These are phyloP conservation scores for Stentor roeselii DNA, from an alignment of 73 alveolate genomes.

Conservation along the genomic window DNA sequence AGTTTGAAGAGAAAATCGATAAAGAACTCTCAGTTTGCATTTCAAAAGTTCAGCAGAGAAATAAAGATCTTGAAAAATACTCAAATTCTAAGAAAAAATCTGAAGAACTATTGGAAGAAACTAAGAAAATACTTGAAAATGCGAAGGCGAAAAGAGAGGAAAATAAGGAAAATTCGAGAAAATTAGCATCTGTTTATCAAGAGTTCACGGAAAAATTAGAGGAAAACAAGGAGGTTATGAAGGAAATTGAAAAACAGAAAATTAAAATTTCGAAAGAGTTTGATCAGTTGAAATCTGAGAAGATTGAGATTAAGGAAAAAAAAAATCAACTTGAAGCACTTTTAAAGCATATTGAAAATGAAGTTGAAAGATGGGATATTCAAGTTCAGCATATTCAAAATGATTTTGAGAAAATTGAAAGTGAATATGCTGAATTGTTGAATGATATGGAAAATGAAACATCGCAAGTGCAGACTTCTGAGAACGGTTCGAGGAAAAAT, in stretches of 20 bases:
- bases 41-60: not conserved
- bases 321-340: slow-evolving; percentile 17
- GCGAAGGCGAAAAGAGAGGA: not conserved
- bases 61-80: slow-evolving; percentile 24
- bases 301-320: not conserved
- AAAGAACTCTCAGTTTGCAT: not conserved
- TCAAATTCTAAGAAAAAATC: slow-evolving; percentile 3
- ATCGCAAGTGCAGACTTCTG: slow-evolving; percentile 18
- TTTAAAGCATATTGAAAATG: not conserved
- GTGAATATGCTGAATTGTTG: slow-evolving; percentile 16
- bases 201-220: not conserved
- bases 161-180: not conserved
- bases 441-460: slow-evolving; percentile 17
- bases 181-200: slow-evolving; percentile 1
- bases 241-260: not conserved
- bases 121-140: not conserved
- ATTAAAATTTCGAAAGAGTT: not conserved
- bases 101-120: slow-evolving; percentile 25
- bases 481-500: slow-evolving; percentile 21
- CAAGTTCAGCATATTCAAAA: not conserved
- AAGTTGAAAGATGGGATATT: slow-evolving; percentile 18
- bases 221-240: not conserved
- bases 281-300: not conserved
- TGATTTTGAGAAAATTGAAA: slow-evolving; percentile 30
- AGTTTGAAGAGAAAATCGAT: not conserved